These are phyloP conservation scores for Auricularia sp. DNA, from an alignment of 768 basidiomycete species.

Conservation along the genomic window DNA sequence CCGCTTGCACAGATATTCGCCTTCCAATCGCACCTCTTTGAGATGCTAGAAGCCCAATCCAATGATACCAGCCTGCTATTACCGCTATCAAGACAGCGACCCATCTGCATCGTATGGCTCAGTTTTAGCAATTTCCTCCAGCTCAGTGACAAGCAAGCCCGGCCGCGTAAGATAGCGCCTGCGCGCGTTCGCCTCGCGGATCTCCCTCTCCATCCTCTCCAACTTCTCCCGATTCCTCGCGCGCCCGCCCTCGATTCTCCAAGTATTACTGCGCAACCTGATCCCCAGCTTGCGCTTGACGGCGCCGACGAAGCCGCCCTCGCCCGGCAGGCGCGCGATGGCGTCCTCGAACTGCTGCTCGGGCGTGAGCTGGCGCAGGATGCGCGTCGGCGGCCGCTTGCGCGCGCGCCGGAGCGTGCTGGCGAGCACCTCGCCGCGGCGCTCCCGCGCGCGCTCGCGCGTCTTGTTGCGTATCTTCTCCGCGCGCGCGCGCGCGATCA, in stretches of 20 bases:
- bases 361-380: conserved; percentile 43
- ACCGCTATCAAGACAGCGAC: too few relatives aligned
- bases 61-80: too few relatives aligned
- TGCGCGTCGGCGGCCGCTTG: conserved; percentile 54
- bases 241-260: conserved; percentile 26
- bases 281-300: conserved; percentile 50
- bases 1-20: too few relatives aligned
- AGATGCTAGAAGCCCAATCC: too few relatives aligned
- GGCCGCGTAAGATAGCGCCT: background rate
- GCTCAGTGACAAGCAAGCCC: background rate
- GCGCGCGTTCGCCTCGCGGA: conserved; percentile 2
- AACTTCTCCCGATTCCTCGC: conserved; percentile 19
- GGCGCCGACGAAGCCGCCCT: conserved; percentile 62
- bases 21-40: too few relatives aligned
- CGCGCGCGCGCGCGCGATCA: conserved; percentile 45
- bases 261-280: conserved; percentile 30
- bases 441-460: conserved; percentile 48
- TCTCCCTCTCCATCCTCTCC: conserved; percentile 5
- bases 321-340: conserved; percentile 41
- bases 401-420: conserved; percentile 38
- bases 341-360: conserved; percentile 39
- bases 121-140: background rate
- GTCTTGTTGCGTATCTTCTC: conserved; percentile 59
- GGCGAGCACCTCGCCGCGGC: conserved; percentile 48
- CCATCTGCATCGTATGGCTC: background rate